Conservation (phyloP, 2,329 filamentous ascomycete genomes). For the Acrocalymma vagum region DNA sequence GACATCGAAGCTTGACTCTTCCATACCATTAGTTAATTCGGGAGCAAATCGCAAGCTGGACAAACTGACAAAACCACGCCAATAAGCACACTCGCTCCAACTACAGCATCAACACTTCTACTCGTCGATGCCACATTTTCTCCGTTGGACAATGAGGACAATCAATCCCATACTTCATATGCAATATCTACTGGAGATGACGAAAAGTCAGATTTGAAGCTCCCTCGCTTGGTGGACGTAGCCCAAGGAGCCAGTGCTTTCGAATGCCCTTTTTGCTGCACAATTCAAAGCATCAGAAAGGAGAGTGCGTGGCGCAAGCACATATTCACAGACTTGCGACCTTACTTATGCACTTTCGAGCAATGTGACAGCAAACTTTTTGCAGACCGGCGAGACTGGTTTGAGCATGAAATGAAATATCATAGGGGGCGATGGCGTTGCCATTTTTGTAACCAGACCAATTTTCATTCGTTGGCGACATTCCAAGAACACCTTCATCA, state of each 20-base stretch:
- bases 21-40: conserved; percentile 2
- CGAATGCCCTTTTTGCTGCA: conserved; percentile 31
- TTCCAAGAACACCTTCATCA: conserved; percentile 16
- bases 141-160: conserved; percentile 16
- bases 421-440: conserved; percentile 27
- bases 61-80: conserved; percentile 3
- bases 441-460: conserved; percentile 14
- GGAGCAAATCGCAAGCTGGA: conserved; percentile 2
- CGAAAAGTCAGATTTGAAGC: conserved; percentile 2
- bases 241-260: conserved; percentile 18
- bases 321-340: conserved; percentile 18
- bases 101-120: conserved; percentile 24
- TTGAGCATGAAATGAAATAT: conserved; percentile 22
- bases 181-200: conserved; percentile 11
- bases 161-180: conserved; percentile 20
- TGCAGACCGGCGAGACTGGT: conserved; percentile 22
- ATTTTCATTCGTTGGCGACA: conserved; percentile 4
- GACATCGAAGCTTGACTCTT: neutral
- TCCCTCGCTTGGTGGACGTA: conserved; percentile 10
- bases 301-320: conserved; percentile 17
- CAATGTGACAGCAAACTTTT: conserved; percentile 30
- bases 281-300: conserved; percentile 16
- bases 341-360: conserved; percentile 25
- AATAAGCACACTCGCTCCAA: conserved; percentile 18
- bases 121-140: conserved; percentile 2